Conservation (phyloP, 352 stramenopile genomes). For the Phytophthora parvispora region DNA sequence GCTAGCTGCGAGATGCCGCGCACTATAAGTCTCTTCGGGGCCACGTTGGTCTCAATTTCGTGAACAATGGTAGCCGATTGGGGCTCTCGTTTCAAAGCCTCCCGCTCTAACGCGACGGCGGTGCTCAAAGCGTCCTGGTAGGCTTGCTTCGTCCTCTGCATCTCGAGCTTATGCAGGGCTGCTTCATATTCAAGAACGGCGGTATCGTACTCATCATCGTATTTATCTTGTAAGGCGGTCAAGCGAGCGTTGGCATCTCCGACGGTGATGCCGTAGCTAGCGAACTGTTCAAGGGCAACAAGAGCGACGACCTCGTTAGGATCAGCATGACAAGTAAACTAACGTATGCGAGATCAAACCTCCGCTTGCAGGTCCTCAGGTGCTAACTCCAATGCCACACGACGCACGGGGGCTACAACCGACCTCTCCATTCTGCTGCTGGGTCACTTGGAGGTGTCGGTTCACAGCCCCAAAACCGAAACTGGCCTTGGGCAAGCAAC, state of each 20-base stretch:
- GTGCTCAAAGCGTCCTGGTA: conserved; percentile 53
- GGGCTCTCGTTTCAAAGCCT: conserved; percentile 51
- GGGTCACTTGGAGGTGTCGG: conserved; percentile 4
- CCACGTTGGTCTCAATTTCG: conserved; percentile 62
- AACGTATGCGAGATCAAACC: conserved; percentile 25
- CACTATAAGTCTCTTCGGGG: conserved; percentile 58
- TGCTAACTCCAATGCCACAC: conserved; percentile 55
- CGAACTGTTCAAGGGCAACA: conserved; percentile 39
- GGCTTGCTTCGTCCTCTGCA: conserved; percentile 57
- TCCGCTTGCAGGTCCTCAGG: conserved; percentile 71
- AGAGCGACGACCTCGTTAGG: neutral
- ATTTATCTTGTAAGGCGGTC: conserved; percentile 59
- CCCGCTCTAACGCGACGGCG: conserved; percentile 46
- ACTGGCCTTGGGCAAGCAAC: conserved; percentile 6
- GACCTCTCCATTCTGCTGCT: conserved; percentile 25
- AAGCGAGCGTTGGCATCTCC: conserved; percentile 58
- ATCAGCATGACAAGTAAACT: neutral
- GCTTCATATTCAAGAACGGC: conserved; percentile 45
- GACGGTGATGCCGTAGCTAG: conserved; percentile 56
- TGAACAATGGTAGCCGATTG: conserved; percentile 60
- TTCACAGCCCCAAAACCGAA: conserved; percentile 21
- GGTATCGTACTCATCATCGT: conserved; percentile 72
- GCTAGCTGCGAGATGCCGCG: conserved; percentile 56
- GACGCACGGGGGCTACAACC: conserved; percentile 39
- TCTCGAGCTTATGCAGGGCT: conserved; percentile 44